These are phyloP conservation scores for Choanephora cucurbitarum DNA, from an alignment of 371 early-diverging fungal species.

Conservation along the genomic window DNA sequence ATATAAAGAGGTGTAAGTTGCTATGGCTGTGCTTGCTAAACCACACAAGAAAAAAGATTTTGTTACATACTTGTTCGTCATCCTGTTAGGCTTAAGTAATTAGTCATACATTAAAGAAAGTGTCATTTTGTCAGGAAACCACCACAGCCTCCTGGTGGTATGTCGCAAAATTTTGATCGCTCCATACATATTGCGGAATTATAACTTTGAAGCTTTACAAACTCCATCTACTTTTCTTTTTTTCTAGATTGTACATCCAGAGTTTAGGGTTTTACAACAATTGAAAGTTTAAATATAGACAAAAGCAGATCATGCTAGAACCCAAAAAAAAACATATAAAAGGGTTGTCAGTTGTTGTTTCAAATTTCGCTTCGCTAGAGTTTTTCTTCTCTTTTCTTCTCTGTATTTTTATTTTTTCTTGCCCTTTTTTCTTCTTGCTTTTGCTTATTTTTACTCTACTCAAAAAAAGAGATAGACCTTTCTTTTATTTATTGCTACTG, in stretches of 20 bases:
- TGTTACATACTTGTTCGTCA: too few relatives aligned
- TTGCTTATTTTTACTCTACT: too few relatives aligned
- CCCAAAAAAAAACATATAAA: neutral
- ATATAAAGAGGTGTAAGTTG: too few relatives aligned
- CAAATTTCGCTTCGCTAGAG: neutral
- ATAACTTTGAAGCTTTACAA: neutral
- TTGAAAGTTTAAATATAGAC: neutral
- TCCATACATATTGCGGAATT: neutral
- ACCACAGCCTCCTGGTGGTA: neutral
- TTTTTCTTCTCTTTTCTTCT: neutral
- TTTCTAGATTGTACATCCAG: conserved; percentile 1
- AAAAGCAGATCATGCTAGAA: neutral
- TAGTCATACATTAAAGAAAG: neutral
- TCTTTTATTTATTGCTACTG: too few relatives aligned
- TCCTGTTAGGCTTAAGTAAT: neutral
- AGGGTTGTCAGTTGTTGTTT: neutral
- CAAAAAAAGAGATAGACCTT: too few relatives aligned
- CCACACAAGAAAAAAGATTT: neutral
- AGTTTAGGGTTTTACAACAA: neutral
- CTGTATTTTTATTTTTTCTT: too few relatives aligned
- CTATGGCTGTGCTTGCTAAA: neutral
- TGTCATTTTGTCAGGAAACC: neutral
- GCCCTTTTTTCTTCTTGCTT: too few relatives aligned
- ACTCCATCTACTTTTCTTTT: neutral
- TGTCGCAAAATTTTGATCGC: neutral